phyloP scores from a whole-genome alignment of 129 eudicot genomes.

The Apium graveolens region DNA sequence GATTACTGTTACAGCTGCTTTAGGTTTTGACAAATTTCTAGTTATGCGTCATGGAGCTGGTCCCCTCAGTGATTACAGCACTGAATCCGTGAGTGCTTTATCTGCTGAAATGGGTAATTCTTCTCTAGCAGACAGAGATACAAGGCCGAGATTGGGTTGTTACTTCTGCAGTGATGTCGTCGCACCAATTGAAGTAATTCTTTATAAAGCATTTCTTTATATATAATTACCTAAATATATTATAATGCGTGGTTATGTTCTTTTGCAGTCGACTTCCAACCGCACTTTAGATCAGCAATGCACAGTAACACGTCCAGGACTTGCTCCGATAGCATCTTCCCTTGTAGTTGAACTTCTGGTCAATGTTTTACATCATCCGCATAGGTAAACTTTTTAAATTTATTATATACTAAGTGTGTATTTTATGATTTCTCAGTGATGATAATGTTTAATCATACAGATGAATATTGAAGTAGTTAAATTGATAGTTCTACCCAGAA shows the following conservation, averaged over 20 bases:
- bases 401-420: not conserved
- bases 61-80: conserved; percentile 35
- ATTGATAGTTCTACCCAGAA: no score
- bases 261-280: conserved; percentile 75
- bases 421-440: no score
- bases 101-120: conserved; percentile 33
- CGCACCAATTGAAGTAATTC: no score
- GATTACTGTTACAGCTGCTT: no score
- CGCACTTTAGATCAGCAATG: conserved; percentile 98
- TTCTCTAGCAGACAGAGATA: conserved; percentile 34
- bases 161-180: no score
- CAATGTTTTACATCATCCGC: conserved; percentile 85
- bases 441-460: no score
- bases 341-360: conserved; percentile 92
- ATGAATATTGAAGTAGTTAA: no score
- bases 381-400: conserved; percentile 7
- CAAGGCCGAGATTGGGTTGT: no score
- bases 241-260: conserved; percentile 2
- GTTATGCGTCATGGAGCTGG: conserved; percentile 99
- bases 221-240: not conserved
- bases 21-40: no score
- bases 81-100: conserved; percentile 24
- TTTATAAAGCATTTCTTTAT: no score
- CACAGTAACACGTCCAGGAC: conserved; percentile 95
- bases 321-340: conserved; percentile 87